phyloP scores from a whole-genome alignment of 129 eudicot species.

The Arctium minus region DNA sequence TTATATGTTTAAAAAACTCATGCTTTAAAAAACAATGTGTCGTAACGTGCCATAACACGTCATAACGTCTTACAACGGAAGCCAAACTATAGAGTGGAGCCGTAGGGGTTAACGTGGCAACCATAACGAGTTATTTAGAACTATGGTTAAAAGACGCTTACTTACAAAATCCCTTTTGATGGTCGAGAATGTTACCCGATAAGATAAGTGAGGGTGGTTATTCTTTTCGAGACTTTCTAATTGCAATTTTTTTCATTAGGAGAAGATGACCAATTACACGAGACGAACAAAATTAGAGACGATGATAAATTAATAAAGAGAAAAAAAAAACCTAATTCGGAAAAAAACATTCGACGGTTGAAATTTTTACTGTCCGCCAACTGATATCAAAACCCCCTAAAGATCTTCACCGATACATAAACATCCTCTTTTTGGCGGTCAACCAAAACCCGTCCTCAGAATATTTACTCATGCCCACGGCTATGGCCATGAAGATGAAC shows the following conservation, averaged over 20 bases:
- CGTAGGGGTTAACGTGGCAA: too few species aligned
- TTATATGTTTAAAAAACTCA: too few species aligned
- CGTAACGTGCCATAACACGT: too few species aligned
- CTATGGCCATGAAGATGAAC: slow-evolving; percentile 25
- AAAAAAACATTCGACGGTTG: slow-evolving; percentile 4
- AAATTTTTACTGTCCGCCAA: slow-evolving; percentile 20
- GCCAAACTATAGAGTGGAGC: too few species aligned
- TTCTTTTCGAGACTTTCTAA: neutral
- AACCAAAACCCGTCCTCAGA: slow-evolving; percentile 29
- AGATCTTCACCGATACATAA: slow-evolving; percentile 12
- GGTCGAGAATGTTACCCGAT: neutral
- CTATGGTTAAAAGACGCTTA: neutral
- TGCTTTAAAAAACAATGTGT: too few species aligned
- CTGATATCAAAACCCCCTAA: neutral
- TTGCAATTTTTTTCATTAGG: neutral
- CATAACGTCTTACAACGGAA: too few species aligned
- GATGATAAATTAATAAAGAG: neutral
- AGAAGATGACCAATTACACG: slow-evolving; percentile 14
- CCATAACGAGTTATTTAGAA: too few species aligned
- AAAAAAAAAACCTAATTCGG: neutral
- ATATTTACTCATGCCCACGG: slow-evolving; percentile 26
- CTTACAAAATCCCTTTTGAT: neutral
- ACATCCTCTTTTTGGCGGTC: slow-evolving; percentile 15
- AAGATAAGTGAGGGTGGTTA: neutral
- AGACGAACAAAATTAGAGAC: slow-evolving; percentile 8